Percentiles rank a stretch among this genome's conserved stretches.
phyloP scores from a whole-genome alignment of 306 rosid species.

The Senna tora region DNA sequence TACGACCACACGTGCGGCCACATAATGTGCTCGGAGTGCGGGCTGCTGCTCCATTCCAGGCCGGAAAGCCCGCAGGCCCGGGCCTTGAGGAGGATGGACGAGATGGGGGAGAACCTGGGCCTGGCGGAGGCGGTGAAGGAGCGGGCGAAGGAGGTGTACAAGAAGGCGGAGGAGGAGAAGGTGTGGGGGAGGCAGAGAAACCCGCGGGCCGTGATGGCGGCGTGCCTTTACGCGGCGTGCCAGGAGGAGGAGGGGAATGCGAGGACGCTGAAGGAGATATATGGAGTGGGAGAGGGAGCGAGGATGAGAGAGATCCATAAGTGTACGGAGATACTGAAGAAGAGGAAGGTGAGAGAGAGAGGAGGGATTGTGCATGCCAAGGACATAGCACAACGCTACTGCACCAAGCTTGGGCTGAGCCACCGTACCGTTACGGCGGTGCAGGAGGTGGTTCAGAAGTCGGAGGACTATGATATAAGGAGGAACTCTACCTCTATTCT shows the following conservation, averaged over 20 bases:
- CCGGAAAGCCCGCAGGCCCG: not conserved
- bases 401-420: constrained; percentile 12
- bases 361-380: not conserved
- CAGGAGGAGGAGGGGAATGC: not conserved
- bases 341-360: not conserved
- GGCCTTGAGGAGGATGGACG: not conserved
- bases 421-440: not conserved
- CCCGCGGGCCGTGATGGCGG: not conserved
- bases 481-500: constrained; percentile 26
- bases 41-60: constrained; percentile 14
- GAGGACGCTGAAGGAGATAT: constrained; percentile 28
- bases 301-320: constrained; percentile 20
- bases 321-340: not conserved
- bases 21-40: constrained; percentile 37
- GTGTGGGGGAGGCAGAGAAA: constrained; percentile 5
- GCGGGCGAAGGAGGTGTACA: not conserved
- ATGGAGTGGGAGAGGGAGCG: not conserved
- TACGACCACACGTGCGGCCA: constrained; percentile 15
- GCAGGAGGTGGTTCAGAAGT: constrained; percentile 1
- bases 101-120: not conserved
- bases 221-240: constrained; percentile 29
- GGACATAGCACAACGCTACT: constrained; percentile 28
- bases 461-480: constrained; percentile 32
- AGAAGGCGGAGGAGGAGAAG: not conserved
- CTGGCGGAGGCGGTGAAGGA: not conserved